Base-by-base conservation (phyloP, 768 basidiomycete genomes). In the Amanita pallidorosea region DNA sequence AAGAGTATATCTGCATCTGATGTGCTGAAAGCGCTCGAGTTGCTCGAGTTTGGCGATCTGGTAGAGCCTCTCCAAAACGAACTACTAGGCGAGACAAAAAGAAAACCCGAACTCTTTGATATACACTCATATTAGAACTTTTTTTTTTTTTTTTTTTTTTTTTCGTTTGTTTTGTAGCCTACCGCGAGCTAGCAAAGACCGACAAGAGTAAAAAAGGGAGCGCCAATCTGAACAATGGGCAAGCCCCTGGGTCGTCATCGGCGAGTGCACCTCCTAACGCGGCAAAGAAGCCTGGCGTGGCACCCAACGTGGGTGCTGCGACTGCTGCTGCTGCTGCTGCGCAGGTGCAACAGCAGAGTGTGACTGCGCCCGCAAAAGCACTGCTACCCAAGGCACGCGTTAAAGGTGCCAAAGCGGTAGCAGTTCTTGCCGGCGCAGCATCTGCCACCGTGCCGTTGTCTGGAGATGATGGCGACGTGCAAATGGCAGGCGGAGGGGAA, bases 1-100 rank as follows among this genome's bases (percentile, higher is more conserved):
- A 93, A 91, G 65, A 86, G 85, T 52, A 86, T 94, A 38, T 85
- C 89, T 5, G 89, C 90, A 0, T 82, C 90, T 0, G 93, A 95
- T 60, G 89, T 96, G 0, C 77, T 94, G 54, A 88, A 85, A 61
- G 93, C 88, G 0, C 74, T 93, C 7, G 88, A 91, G 60, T 68
- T 78, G 50, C 75, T 89, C 33, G 83, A 89, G 56, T 83, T 91
- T 56, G 77, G 79, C 2, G 86, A 89, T 60, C 67, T 89, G 38
- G 75, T 81, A 0, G 75, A 78, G 31, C 67, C 69, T 38, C 70
- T 89, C 3, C 79, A 84, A 54, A 66, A 59, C 0, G 88, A 91
- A 60, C 74, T 91, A 7, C 67, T 74, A 53, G 67, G 89, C 83
- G 51, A 55, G 74, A 7, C 13, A 5, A 2, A 23, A n/a, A n/a